Conservation (phyloP, 2,329 filamentous ascomycete species). For the Diaporthe sp. region DNA sequence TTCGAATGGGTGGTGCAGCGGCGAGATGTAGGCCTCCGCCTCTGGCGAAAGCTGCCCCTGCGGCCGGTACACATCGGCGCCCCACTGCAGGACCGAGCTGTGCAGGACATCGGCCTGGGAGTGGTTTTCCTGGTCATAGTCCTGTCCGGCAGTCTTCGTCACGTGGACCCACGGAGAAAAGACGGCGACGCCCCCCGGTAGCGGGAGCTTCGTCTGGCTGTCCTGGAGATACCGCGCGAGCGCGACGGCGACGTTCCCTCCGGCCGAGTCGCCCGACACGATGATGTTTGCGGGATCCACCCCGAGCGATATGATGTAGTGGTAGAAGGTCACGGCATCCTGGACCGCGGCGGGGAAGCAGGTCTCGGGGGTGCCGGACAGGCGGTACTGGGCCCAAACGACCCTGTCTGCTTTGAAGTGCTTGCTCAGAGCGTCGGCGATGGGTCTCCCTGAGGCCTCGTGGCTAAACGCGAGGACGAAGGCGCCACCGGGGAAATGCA, state of each 20-base stretch:
- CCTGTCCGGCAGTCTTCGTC: slow-evolving; percentile 1
- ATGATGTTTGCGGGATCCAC: slow-evolving; percentile 27
- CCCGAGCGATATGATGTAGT: slow-evolving; percentile 31
- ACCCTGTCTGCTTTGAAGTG: slow-evolving; percentile 37
- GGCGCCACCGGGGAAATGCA: slow-evolving; percentile 45
- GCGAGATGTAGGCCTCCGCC: slow-evolving; percentile 43
- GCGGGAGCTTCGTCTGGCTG: slow-evolving; percentile 31
- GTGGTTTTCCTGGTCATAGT: slow-evolving; percentile 8
- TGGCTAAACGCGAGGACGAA: slow-evolving; percentile 44
- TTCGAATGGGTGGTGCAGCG: slow-evolving; percentile 45
- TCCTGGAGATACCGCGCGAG: slow-evolving; percentile 41
- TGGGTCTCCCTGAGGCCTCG: slow-evolving; percentile 32
- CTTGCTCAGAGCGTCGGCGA: slow-evolving; percentile 34
- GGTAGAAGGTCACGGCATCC: slow-evolving; percentile 44
- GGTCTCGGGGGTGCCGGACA: slow-evolving; percentile 33
- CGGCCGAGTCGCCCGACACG: slow-evolving; percentile 40
- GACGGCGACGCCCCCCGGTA: slow-evolving; percentile 11
- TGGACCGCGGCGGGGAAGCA: slow-evolving; percentile 45
- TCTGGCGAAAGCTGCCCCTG: slow-evolving; percentile 34
- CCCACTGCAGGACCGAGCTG: slow-evolving; percentile 45
- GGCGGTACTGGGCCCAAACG: slow-evolving; percentile 45
- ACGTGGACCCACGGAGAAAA: slow-evolving; percentile 32
- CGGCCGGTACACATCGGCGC: slow-evolving; percentile 43
- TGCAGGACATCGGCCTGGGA: slow-evolving; percentile 41
- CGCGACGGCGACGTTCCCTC: slow-evolving; percentile 46